A percentile compares a stretch with the other conserved stretches of the same genome.
phyloP scores from a whole-genome alignment of 23 red algal genomes.

The Chondrus crispus region DNA sequence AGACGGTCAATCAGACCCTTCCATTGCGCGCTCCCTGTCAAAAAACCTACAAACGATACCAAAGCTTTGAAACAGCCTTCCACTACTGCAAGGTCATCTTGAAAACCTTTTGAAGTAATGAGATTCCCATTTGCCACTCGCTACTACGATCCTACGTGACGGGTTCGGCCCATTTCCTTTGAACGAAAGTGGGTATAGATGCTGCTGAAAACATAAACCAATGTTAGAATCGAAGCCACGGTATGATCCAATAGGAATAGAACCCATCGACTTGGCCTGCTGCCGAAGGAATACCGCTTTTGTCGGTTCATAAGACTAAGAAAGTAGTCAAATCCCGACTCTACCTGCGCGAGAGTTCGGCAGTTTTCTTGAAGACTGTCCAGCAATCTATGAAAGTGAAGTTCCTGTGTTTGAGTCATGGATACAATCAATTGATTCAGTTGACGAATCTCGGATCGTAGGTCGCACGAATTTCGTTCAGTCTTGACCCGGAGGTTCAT shows the following conservation, averaged over 20 bases:
- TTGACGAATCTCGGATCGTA: too few species aligned
- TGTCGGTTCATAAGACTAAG: neutral
- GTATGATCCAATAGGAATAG: conserved; percentile 18
- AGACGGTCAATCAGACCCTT: neutral
- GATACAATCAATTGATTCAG: too few species aligned
- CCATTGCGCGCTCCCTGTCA: neutral
- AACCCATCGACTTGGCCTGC: neutral
- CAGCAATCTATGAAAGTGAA: conserved; percentile 27
- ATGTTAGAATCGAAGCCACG: neutral
- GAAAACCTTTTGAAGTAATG: neutral
- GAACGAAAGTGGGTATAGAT: conserved; percentile 24
- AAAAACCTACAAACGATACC: neutral
- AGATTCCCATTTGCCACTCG: too few species aligned
- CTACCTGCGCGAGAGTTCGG: conserved; percentile 1
- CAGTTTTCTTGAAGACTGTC: conserved; percentile 41
- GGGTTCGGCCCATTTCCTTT: neutral
- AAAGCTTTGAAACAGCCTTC: neutral
- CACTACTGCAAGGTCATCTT: neutral
- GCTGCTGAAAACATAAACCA: neutral
- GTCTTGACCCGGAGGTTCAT: too few species aligned
- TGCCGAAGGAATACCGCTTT: neutral
- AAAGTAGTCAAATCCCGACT: conserved; percentile 36
- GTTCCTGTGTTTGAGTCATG: conserved; percentile 15
- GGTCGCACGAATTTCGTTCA: too few species aligned
- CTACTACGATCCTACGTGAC: too few species aligned